Conservation (phyloP, 2,329 filamentous ascomycete species). For the Emericellopsis cladophorae region DNA sequence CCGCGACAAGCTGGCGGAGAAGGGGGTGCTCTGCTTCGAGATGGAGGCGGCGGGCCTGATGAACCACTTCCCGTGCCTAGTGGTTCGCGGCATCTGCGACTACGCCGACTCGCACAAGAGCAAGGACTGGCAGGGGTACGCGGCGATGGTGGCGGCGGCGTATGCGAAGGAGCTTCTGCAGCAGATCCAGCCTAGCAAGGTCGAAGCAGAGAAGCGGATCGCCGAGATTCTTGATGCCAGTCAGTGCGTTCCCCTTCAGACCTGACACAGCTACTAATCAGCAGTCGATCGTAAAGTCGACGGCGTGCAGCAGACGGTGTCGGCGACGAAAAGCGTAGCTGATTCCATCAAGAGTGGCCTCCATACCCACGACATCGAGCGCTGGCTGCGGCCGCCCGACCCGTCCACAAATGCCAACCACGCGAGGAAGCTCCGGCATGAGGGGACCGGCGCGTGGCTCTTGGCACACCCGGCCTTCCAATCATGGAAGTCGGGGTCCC, state of each 20-base stretch:
- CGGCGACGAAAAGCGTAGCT: no score
- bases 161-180: slow-evolving; percentile 9
- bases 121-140: slow-evolving; percentile 11
- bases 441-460: slow-evolving; percentile 31
- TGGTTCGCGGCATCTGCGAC: slow-evolving; percentile 18
- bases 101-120: slow-evolving; percentile 17
- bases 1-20: background rate
- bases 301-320: no score
- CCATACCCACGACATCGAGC: slow-evolving; percentile 1
- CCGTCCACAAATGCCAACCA: no score
- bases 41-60: slow-evolving; percentile 14
- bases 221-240: background rate
- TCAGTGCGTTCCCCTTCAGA: background rate
- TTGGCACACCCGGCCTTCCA: slow-evolving; percentile 21
- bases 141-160: slow-evolving; percentile 11
- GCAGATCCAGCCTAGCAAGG: background rate
- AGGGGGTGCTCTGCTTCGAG: slow-evolving; percentile 8
- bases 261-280: no score
- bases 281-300: no score
- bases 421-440: slow-evolving; percentile 8
- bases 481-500: slow-evolving; percentile 13
- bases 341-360: no score
- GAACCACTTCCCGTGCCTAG: slow-evolving; percentile 12
- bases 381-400: slow-evolving; percentile 8
- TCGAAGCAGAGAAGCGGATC: background rate